Base-by-base conservation (phyloP, 2,329 filamentous ascomycete genomes). In the Chrysoporthe puriensis region DNA sequence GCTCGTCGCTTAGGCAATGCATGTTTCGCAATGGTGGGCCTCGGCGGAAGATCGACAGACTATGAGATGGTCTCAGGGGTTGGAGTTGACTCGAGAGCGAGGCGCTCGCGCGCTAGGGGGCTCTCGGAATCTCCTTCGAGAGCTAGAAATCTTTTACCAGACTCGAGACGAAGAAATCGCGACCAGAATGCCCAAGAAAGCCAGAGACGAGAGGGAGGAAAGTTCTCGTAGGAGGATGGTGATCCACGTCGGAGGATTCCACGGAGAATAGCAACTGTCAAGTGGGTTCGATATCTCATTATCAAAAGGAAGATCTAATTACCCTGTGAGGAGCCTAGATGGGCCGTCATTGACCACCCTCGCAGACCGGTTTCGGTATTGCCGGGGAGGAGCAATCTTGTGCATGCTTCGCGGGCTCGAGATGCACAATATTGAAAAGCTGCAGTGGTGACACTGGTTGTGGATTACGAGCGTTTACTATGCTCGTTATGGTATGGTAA, bases 21-120 rank as follows among this genome's bases (percentile, higher is more conserved):
- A 42, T 14, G 57, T 60, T 60, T 60, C 57, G 57, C 40, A 60
- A 36, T 43, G 57, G 57, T 60, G 57, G 57, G 57, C 36, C n/a
- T 44, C 5, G 7, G 57, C 57, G n/a, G 21, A 42, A 54, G 50
- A 54, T 54, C 50, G 50, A 34, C 50, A 32, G 50, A 26, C 14
- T 26, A 52, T 52, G 26, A 32, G 8, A 52, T 14, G 48, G 26
- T 13, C 48, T 32, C 48, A 52, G 48, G 48, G 48, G 48, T 34
- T 9, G 2, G 21, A 54, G 11, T 54, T 5, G 21, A 54, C 50
- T 21, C 50, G 50, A 54, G 50, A 32, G 50, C 50, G 50, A 54
- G 13, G 26, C 26, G 26, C 11, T 14, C 32, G 50, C 50, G 32
- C 21, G 50, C 21, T 54, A 32, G 21, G 11, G 4, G 26, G 48